These are phyloP conservation scores for Adansonia digitata DNA, from an alignment of 345 rosid genomes.

Conservation along the genomic window DNA sequence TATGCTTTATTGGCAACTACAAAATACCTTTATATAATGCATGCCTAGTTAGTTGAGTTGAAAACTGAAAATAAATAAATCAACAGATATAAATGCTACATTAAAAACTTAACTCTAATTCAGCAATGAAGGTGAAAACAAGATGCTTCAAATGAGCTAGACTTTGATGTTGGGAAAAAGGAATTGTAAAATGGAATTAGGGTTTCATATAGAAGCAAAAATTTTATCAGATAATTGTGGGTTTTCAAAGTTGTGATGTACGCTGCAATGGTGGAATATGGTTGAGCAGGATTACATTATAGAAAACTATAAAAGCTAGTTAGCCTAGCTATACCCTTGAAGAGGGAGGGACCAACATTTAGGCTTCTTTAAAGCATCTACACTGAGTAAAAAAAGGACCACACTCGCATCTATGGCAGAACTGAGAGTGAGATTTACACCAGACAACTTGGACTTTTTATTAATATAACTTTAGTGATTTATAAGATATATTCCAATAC, in stretches of 20 bases:
- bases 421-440: slow-evolving; percentile 27
- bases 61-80: background rate
- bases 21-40: slow-evolving; percentile 26
- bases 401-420: slow-evolving; percentile 28
- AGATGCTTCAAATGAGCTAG: background rate
- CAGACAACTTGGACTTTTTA: slow-evolving; percentile 5
- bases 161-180: background rate
- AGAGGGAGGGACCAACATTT: slow-evolving; percentile 58
- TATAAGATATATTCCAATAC: background rate
- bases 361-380: slow-evolving; percentile 53
- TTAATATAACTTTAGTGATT: background rate
- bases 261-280: slow-evolving; percentile 1
- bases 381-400: slow-evolving; percentile 28
- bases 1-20: slow-evolving; percentile 26
- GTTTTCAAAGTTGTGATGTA: slow-evolving; percentile 32
- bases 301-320: slow-evolving; percentile 10
- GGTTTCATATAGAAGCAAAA: background rate
- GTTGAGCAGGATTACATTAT: slow-evolving; percentile 19
- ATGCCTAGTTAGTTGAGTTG: slow-evolving; percentile 18
- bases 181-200: background rate
- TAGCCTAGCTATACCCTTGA: slow-evolving; percentile 5
- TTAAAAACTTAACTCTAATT: background rate
- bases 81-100: background rate
- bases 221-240: slow-evolving; percentile 3
- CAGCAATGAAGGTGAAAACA: background rate